Evolutionary conservation across 768 basidiomycete genomes (phyloP).

Genomic region (Termitomyces sp.): DNA sequence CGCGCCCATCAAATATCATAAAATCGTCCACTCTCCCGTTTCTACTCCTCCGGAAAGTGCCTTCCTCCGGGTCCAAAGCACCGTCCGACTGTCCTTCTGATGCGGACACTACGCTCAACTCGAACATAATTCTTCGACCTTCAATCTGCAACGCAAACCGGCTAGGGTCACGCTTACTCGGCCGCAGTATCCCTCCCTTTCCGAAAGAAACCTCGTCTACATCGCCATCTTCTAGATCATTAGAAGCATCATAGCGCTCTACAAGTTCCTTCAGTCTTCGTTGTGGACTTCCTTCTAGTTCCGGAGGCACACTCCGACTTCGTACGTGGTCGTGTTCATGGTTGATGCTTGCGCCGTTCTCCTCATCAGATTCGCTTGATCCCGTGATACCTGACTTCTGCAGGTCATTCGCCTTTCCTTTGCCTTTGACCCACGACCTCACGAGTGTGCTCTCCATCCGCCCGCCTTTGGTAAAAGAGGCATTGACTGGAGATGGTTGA

Average conservation of each 20-base stretch:
- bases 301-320: conserved; percentile 55
- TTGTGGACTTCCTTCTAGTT: conserved; percentile 37
- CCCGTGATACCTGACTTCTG: conserved; percentile 9
- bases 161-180: conserved; percentile 54
- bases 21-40: conserved; percentile 13
- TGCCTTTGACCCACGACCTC: conserved; percentile 19
- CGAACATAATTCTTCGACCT: conserved; percentile 55
- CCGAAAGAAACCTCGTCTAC: conserved; percentile 29
- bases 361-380: conserved; percentile 22
- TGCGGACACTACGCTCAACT: conserved; percentile 58
- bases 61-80: conserved; percentile 12
- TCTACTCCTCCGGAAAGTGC: conserved; percentile 16
- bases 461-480: conserved; percentile 43
- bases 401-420: conserved; percentile 17
- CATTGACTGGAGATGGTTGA: conserved; percentile 62
- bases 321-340: conserved; percentile 29
- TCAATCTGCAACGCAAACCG: conserved; percentile 63
- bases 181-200: conserved; percentile 49
- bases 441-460: conserved; percentile 24
- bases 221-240: conserved; percentile 6
- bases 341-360: conserved; percentile 16
- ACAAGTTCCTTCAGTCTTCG: conserved; percentile 24
- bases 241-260: conserved; percentile 8
- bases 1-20: conserved; percentile 24
- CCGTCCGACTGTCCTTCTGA: conserved; percentile 15